phyloP scores from a whole-genome alignment of 2,329 filamentous ascomycete genomes.

The Sclerotinia spermophila region DNA sequence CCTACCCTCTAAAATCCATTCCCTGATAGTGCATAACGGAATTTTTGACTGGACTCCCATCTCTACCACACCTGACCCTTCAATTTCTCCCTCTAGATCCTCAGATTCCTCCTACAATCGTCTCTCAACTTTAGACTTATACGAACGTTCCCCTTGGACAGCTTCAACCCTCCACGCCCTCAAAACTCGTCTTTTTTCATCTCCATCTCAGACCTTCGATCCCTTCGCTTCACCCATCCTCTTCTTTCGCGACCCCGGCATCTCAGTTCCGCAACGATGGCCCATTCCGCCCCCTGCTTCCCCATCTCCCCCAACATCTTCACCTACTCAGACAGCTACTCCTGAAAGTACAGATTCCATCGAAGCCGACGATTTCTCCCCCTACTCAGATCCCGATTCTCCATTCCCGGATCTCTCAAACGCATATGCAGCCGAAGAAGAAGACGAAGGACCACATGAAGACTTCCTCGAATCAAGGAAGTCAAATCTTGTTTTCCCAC shows the following conservation, averaged over 20 bases:
- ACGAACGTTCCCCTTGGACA: conserved; percentile 22
- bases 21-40: conserved; percentile 55
- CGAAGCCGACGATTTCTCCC: not conserved
- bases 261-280: conserved; percentile 29
- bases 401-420: not conserved
- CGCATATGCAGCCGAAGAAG: not conserved
- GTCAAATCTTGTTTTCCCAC: conserved; percentile 32
- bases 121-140: not conserved
- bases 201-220: conserved; percentile 53
- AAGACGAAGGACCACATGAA: not conserved
- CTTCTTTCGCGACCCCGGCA: conserved; percentile 53
- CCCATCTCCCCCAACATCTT: not conserved
- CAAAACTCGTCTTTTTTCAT: conserved; percentile 47
- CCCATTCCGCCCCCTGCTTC: conserved; percentile 11
- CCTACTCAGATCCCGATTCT: not conserved
- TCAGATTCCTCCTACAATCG: not conserved
- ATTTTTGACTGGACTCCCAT: conserved; percentile 64
- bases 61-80: conserved; percentile 44
- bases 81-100: not conserved
- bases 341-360: not conserved
- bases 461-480: conserved; percentile 18
- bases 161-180: conserved; percentile 31
- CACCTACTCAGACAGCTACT: not conserved
- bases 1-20: conserved; percentile 38
- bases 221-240: conserved; percentile 56